Percentiles rank a stretch among this genome's conserved stretches.
Conservation (phyloP, 176 grass and related monocot genomes). For the Musa troglodytarum region DNA sequence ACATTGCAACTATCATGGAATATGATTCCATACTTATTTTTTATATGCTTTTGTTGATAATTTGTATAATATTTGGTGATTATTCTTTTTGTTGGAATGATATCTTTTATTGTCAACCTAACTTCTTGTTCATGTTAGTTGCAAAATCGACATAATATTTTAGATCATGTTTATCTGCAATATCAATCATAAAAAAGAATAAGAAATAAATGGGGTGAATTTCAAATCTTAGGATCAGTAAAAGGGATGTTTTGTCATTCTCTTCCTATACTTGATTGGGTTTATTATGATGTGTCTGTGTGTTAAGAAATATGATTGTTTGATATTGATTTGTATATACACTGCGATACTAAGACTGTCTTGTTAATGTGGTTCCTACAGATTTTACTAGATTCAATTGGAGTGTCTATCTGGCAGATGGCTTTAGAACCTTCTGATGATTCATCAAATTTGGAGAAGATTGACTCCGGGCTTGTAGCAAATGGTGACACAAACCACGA, state of each 20-base stretch:
- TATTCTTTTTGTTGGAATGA: not conserved
- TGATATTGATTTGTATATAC: not conserved
- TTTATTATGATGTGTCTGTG: not conserved
- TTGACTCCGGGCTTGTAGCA: too few relatives aligned
- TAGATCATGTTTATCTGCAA: not conserved
- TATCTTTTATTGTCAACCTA: not conserved
- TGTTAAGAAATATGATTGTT: not conserved
- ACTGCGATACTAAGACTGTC: not conserved
- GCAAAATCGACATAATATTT: too few relatives aligned
- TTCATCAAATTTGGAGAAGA: too few relatives aligned
- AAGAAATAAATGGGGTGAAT: not conserved
- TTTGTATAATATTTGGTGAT: too few relatives aligned
- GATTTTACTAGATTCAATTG: slow-evolving; percentile 63
- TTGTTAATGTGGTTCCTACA: slow-evolving; percentile 26
- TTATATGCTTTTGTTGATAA: not conserved
- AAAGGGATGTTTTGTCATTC: not conserved
- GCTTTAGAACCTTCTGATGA: slow-evolving; percentile 50
- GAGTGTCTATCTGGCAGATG: slow-evolving; percentile 78
- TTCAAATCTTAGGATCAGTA: not conserved
- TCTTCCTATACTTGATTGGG: not conserved
- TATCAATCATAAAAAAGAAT: not conserved
- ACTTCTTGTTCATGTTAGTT: too few relatives aligned
- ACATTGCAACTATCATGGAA: too few relatives aligned
- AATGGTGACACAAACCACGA: slow-evolving; percentile 36
- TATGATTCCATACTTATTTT: too few relatives aligned